Conservation (phyloP, 805 yeast genomes). For the Saccharomyces kudriavzevii region DNA sequence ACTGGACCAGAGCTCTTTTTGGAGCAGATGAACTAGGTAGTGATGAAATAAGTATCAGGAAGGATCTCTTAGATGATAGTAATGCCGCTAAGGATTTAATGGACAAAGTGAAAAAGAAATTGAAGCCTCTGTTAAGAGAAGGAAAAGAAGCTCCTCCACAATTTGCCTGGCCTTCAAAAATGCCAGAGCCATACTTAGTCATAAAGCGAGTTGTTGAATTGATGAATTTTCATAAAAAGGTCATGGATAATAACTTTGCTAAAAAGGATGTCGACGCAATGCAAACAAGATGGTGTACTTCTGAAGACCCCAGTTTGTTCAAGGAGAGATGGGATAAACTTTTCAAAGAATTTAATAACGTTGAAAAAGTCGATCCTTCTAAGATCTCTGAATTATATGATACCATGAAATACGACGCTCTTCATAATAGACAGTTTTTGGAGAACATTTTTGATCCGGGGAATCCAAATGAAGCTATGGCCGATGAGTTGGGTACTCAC, state of each 20-base stretch:
- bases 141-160: constrained; percentile 97
- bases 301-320: constrained; percentile 84
- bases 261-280: constrained; percentile 56
- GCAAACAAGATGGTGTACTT: constrained; percentile 90
- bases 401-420: constrained; percentile 96
- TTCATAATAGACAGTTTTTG: constrained; percentile 86
- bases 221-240: constrained; percentile 81
- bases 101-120: constrained; percentile 95
- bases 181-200: constrained; percentile 95
- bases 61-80: constrained; percentile 88
- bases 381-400: constrained; percentile 94
- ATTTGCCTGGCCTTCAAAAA: constrained; percentile 96
- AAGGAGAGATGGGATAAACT: constrained; percentile 96
- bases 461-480: constrained; percentile 32
- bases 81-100: constrained; percentile 96
- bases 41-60: constrained; percentile 72
- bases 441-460: constrained; percentile 72
- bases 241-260: constrained; percentile 74
- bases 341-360: constrained; percentile 82
- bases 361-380: constrained; percentile 95
- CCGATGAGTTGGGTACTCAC: constrained; percentile 25
- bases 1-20: constrained; percentile 70
- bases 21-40: constrained; percentile 68
- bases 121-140: constrained; percentile 87
- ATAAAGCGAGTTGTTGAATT: constrained; percentile 89